Conservation (phyloP, 2,329 filamentous ascomycete genomes). For the Botrytis galanthina region DNA sequence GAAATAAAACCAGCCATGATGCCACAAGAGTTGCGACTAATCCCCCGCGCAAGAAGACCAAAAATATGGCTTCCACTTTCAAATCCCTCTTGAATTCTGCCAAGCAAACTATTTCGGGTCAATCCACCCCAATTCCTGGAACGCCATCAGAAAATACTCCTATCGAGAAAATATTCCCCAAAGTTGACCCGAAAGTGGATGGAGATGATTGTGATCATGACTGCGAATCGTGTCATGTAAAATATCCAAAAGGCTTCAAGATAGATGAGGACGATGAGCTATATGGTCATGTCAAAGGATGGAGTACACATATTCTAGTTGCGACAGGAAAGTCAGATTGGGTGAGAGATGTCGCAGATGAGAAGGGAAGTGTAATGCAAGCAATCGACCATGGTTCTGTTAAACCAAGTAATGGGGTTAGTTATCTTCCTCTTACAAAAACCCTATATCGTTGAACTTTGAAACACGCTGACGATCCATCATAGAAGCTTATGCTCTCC, state of each 20-base stretch:
- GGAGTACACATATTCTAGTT: slow-evolving; percentile 85
- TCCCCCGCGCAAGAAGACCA: slow-evolving; percentile 17
- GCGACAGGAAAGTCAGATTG: slow-evolving; percentile 96
- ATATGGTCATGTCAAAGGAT: slow-evolving; percentile 82
- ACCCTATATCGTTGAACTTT: slow-evolving; percentile 25
- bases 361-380: slow-evolving; percentile 82
- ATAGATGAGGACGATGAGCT: slow-evolving; percentile 76
- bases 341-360: slow-evolving; percentile 84
- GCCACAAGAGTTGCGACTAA: neutral
- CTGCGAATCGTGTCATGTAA: slow-evolving; percentile 75
- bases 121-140: slow-evolving; percentile 31
- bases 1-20: slow-evolving; percentile 13
- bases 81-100: slow-evolving; percentile 34
- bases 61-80: slow-evolving; percentile 33
- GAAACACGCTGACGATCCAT: slow-evolving; percentile 8
- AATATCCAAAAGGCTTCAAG: slow-evolving; percentile 69
- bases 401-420: slow-evolving; percentile 66
- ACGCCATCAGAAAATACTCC: slow-evolving; percentile 29
- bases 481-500: slow-evolving; percentile 82
- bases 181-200: slow-evolving; percentile 72
- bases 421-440: slow-evolving; percentile 32
- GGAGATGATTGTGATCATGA: slow-evolving; percentile 88
- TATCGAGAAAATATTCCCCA: slow-evolving; percentile 60
- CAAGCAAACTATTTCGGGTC: slow-evolving; percentile 31
- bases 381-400: slow-evolving; percentile 58